Evolutionary conservation across 768 basidiomycete genomes (phyloP), one percentile per base, ranked within the genome.

Genomic region (Galerina sulciceps): DNA sequence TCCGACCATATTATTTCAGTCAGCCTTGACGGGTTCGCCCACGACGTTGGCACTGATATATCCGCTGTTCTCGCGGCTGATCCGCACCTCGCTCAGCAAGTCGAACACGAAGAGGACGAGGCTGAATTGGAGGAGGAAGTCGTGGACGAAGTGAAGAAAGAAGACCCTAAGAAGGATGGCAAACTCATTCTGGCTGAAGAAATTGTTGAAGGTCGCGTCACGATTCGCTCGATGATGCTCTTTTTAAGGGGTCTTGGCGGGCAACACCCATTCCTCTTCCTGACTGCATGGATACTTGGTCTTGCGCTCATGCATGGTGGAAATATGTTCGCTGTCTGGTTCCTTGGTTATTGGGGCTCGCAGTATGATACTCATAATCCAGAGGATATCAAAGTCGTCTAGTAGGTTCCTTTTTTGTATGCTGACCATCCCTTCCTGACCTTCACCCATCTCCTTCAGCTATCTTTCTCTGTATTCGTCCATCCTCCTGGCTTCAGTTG

Each of bases 121-220:
- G 54, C 50, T 15, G 56, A 62, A 36, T 26, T 61, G 2, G 74
- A 76, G 49, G 58, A 76, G 46, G 66, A 69, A 26, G 69, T 69
- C 9, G 53, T 76, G 18, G 65, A 67, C 18, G 64, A 69, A 2
- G 64, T 66, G 1, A 67, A 70, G 35, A 66, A 69, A 41, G 66
- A 72, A 58, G 59, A 63, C 15, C 34, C 52, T 11, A 57, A 67
- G 26, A 45, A 47, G 14, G 60, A 65, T 36, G 63, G 61, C 23
- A 69, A 67, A 34, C 76, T 90, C n/a, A 80, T 89, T 45, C 71
- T 86, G 6, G 81, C 80, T 0, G 89, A 90, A 66, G 89, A 90
- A 65, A 78, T 88, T 44, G 80, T 76, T 6, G 76, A 80, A 51
- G 71, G 71, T 5, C 70, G 63, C 15, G 66, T 71, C 23, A 64